Base-by-base conservation (phyloP, 331 rosid species). In the Quercus phellos region DNA sequence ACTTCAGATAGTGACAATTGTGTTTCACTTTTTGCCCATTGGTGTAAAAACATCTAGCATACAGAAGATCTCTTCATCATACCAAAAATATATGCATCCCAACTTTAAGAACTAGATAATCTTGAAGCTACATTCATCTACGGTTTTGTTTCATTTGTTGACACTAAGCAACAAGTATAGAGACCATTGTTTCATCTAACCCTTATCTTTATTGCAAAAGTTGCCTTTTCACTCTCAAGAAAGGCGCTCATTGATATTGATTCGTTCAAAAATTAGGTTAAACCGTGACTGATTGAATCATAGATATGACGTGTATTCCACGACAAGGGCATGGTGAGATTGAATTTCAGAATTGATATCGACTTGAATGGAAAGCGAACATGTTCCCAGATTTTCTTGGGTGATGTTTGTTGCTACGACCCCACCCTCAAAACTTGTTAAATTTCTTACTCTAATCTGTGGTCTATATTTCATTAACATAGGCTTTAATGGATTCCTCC, bases 401-500 rank as follows among this genome's bases (percentile, higher is more conserved):
- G 75, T 81, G 83, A 83, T 85, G 70, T 74, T 70, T 73, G 84
- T 30, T 75, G 68, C 70, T 42, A 53, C 12, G 46, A 8, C 88
- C 87, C 91, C 86, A 84, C 93, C 87, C 83, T 76, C 67, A 79
- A 79, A 68, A 12, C 51, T 68, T 71, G 50, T 82, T 84, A 46
- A 30, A 58, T 68, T 81, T 77, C 55, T 85, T 80, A 77, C 91
- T 58, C 74, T 75, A 82, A 84, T 85, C 74, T 19, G 82, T 68
- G 97, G 91, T 81, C 77, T 34, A 78, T 76, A 81, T 78, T 85
- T 88, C 83, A 87, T 88, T 85, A 90, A 84, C 87, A 76, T 63
- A 67, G 72, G 55, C 82, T 77, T 6, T 76, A 77, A 88, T 88
- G 90, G 94, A 72, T 82, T 89, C 91, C 82, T 80, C 78, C 26